These are phyloP conservation scores for Podaxis sp. DNA, from an alignment of 768 basidiomycete species.

Conservation along the genomic window DNA sequence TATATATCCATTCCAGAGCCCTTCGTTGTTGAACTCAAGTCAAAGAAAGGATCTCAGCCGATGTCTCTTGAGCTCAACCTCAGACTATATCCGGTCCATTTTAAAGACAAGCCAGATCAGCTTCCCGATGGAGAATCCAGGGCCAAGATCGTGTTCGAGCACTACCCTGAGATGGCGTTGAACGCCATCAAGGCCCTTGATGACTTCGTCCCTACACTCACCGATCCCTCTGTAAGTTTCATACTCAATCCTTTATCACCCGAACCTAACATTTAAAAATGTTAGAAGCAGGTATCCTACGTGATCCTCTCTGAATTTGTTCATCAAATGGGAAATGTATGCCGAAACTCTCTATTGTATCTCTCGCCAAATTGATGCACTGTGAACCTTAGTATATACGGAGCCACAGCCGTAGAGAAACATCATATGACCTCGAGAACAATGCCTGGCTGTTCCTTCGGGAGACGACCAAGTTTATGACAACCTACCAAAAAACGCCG, in stretches of 20 bases:
- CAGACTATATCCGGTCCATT: neutral
- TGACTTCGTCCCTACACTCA: neutral
- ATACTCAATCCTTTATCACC: neutral
- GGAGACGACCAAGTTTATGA: neutral
- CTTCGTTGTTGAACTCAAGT: neutral
- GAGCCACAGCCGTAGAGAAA: neutral
- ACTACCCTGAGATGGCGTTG: neutral
- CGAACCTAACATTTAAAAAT: neutral
- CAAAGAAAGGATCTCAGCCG: neutral
- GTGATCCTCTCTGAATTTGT: neutral
- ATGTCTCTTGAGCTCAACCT: neutral
- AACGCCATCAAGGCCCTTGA: neutral
- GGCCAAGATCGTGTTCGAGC: neutral
- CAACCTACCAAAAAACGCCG: neutral
- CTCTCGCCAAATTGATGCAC: neutral
- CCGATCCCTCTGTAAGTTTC: neutral
- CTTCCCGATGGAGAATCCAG: neutral
- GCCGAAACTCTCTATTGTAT: neutral
- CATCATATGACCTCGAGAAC: constrained; percentile 1
- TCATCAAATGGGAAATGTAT: neutral
- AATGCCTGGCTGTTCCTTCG: neutral
- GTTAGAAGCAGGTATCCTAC: neutral
- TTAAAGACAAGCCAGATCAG: neutral
- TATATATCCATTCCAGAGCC: neutral
- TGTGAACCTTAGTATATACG: neutral